These are phyloP conservation scores for Barnettozyma salicaria DNA, from an alignment of 805 yeast genomes.

Conservation along the genomic window DNA sequence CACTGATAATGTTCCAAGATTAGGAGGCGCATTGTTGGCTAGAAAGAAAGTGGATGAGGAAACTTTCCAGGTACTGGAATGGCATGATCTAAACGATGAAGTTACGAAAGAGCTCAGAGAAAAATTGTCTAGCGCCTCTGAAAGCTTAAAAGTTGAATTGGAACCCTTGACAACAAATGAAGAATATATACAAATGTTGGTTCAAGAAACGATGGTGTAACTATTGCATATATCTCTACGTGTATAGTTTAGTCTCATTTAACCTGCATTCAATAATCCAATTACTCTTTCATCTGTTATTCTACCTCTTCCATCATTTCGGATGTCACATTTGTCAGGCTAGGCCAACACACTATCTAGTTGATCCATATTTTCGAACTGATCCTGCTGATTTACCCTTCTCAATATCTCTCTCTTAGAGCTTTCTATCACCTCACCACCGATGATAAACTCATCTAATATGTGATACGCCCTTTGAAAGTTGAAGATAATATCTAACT, in stretches of 20 bases:
- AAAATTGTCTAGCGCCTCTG: constrained; percentile 22
- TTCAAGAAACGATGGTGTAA: constrained; percentile 21
- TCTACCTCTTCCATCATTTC: no score
- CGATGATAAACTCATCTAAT: constrained; percentile 81
- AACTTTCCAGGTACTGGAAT: constrained; percentile 34
- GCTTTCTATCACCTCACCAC: constrained; percentile 82
- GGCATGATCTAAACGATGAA: constrained; percentile 38
- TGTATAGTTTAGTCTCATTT: no score
- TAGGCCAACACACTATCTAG: constrained; percentile 37
- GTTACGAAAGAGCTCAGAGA: constrained; percentile 25
- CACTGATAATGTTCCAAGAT: constrained; percentile 50
- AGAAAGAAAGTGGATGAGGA: constrained; percentile 62
- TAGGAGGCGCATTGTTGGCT: constrained; percentile 66
- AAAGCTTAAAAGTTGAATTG: constrained; percentile 18
- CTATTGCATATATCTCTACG: neutral
- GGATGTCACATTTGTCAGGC: no score
- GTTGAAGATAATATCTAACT: constrained; percentile 92
- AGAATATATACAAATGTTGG: constrained; percentile 30
- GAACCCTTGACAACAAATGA: constrained; percentile 24
- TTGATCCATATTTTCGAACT: constrained; percentile 73
- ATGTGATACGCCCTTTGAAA: constrained; percentile 91
- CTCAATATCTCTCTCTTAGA: constrained; percentile 74
- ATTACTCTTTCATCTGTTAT: no score
- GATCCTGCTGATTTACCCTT: constrained; percentile 79
- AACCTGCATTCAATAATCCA: no score